phyloP scores from a whole-genome alignment of 371 early-diverging fungal genomes.

The Coemansia sp. region DNA sequence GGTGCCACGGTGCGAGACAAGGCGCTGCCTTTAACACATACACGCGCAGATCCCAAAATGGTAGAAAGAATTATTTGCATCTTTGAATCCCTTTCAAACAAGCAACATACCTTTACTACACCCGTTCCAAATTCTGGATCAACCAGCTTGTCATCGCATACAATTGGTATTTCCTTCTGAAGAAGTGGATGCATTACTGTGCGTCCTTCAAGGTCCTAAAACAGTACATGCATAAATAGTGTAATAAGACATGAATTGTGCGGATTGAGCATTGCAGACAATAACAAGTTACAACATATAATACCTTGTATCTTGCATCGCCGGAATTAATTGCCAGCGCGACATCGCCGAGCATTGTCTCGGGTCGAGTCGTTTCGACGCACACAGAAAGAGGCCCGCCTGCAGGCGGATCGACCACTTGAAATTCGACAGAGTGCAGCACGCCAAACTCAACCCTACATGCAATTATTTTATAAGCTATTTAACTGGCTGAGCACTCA shows the following conservation, averaged over 20 bases:
- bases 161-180: constrained; percentile 81
- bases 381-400: constrained; percentile 65
- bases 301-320: constrained; percentile 79
- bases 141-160: constrained; percentile 83
- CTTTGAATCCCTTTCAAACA: neutral
- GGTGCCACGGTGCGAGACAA: too few relatives aligned
- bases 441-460: constrained; percentile 82
- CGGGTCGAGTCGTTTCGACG: constrained; percentile 98
- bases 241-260: neutral
- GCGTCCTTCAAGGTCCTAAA: constrained; percentile 73
- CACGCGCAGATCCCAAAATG: too few relatives aligned
- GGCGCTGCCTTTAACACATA: too few relatives aligned
- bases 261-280: neutral
- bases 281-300: neutral
- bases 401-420: constrained; percentile 58
- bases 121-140: constrained; percentile 97
- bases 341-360: constrained; percentile 99
- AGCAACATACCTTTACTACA: constrained; percentile 79
- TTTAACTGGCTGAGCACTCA: neutral
- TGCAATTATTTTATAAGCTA: neutral
- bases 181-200: constrained; percentile 88
- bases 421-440: constrained; percentile 67
- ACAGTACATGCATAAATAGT: neutral
- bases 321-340: constrained; percentile 95
- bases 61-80: neutral